Evolutionary conservation across 2,329 filamentous ascomycete genomes (phyloP).

Genomic region (Botryotinia calthae): DNA sequence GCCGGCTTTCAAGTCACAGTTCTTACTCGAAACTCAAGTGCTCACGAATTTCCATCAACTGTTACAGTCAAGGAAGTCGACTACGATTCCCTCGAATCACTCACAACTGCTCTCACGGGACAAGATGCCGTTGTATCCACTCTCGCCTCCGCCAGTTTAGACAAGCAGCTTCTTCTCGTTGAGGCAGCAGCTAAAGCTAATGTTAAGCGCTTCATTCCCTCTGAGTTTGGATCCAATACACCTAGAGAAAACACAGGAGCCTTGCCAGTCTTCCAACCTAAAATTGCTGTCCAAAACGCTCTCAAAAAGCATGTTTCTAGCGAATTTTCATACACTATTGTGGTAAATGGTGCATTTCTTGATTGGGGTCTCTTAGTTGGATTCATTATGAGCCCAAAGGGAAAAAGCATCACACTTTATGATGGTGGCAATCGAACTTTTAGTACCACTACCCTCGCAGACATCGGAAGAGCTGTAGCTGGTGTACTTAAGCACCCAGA

Average conservation of each 20-base stretch:
- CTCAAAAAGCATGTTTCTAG: slow-evolving; percentile 22
- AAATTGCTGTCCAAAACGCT: slow-evolving; percentile 26
- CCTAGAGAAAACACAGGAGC: slow-evolving; percentile 22
- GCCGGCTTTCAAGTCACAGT: slow-evolving; percentile 42
- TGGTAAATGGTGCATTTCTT: slow-evolving; percentile 13
- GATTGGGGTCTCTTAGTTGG: slow-evolving; percentile 13
- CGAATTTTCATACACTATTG: slow-evolving; percentile 13
- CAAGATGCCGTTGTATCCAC: slow-evolving; percentile 32
- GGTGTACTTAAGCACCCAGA: slow-evolving; percentile 40
- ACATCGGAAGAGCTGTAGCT: slow-evolving; percentile 39
- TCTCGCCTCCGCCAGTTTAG: slow-evolving; percentile 19
- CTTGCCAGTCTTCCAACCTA: slow-evolving; percentile 24
- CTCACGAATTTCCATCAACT: slow-evolving; percentile 29
- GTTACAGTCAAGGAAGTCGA: slow-evolving; percentile 26
- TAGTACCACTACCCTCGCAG: slow-evolving; percentile 32
- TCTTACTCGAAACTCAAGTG: slow-evolving; percentile 37
- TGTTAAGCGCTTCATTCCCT: slow-evolving; percentile 60
- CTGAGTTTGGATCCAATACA: slow-evolving; percentile 49
- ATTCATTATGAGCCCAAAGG: slow-evolving; percentile 5
- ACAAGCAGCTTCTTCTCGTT: slow-evolving; percentile 44
- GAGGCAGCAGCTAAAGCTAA: slow-evolving; percentile 58
- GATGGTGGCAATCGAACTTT: slow-evolving; percentile 48
- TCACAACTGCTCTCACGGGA: slow-evolving; percentile 35
- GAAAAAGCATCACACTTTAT: slow-evolving; percentile 41
- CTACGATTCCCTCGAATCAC: slow-evolving; percentile 20